Base-by-base conservation (phyloP, 2,329 filamentous ascomycete species). In the Herpotrichia juniperi region DNA sequence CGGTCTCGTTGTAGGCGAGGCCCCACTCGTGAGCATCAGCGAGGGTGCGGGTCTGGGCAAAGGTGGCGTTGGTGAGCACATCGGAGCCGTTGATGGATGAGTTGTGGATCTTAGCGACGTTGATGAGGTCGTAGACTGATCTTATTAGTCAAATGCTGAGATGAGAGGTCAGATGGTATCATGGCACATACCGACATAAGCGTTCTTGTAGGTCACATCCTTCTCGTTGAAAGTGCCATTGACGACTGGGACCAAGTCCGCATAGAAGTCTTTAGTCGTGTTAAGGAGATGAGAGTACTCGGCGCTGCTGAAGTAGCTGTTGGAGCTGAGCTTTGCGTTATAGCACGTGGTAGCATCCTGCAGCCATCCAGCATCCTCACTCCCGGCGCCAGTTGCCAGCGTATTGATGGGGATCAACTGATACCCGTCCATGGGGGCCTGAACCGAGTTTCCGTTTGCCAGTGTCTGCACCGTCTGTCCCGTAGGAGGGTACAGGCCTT, bases 401-500 rank as follows among this genome's bases (percentile, higher is more conserved):
- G 83, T 77, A 53, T 86, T 83, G 49, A 97, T 79, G 16, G 90
- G 89, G 60, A 96, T 88, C 55, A 94, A 84, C 74, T 97, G 93
- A 71, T 92, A 96, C 22, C 92, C 92, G 54, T 84, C 79, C 66
- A 96, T 76, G 0, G 93, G 91, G 1, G 86, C 78, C 51, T 85
- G 76, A 11, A 93, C 78, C 3, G 75, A 78, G 19, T 83, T 83
- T 44, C 88, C 88, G 72, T 96, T 92, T 63, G 84, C 84, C 34
- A 96, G 82, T 2, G 78, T 85, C 74, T 90, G 81, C 30, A 80
- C 68, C 2, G 62, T 67, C 42, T 67, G 61, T 50, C 85, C 85
- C 1, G 87, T 84, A 1, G 93, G 91, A 9, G 93, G 93, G 70
- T 96, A 97, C 17, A 97, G 80, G 25, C 87, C 91, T 76, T 96